These are phyloP conservation scores for Cryptococcus sp. DNA, from an alignment of 1,284 basidiomycete genomes.

Conservation along the genomic window DNA sequence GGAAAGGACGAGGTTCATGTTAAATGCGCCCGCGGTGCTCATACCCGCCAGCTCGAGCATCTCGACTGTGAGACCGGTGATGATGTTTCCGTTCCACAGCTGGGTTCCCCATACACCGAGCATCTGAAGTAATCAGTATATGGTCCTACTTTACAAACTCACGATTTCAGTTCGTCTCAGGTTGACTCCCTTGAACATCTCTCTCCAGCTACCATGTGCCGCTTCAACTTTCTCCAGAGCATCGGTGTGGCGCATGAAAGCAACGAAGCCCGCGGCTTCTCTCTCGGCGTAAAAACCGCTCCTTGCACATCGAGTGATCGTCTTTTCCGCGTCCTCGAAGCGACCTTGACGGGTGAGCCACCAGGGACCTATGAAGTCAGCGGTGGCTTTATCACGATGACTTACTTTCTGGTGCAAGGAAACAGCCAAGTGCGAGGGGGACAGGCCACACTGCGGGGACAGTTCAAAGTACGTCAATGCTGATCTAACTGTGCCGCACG, in stretches of 20 bases:
- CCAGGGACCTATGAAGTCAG: slow-evolving; percentile 18
- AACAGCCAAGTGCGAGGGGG: slow-evolving; percentile 8
- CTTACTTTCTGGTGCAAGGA: slow-evolving; percentile 9
- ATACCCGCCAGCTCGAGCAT: slow-evolving; percentile 23
- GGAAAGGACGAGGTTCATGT: slow-evolving; percentile 34
- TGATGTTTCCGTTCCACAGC: slow-evolving; percentile 28
- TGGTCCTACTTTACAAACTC: neutral
- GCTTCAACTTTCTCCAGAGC: slow-evolving; percentile 14
- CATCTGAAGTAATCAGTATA: slow-evolving; percentile 14
- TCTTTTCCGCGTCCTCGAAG: slow-evolving; percentile 35
- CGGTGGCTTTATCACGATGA: neutral
- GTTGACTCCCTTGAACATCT: slow-evolving; percentile 19
- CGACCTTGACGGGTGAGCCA: slow-evolving; percentile 41
- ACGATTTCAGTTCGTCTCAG: slow-evolving; percentile 31
- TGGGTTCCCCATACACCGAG: slow-evolving; percentile 43
- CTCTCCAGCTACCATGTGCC: slow-evolving; percentile 7
- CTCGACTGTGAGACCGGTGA: slow-evolving; percentile 24
- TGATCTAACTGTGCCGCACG: no score
- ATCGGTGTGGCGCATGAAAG: slow-evolving; percentile 22
- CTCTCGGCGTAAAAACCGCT: slow-evolving; percentile 22
- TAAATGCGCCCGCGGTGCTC: slow-evolving; percentile 40
- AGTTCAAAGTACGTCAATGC: no score
- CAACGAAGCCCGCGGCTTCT: slow-evolving; percentile 27
- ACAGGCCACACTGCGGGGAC: slow-evolving; percentile 30
- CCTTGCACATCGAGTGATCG: slow-evolving; percentile 25